Evolutionary conservation across 2,329 filamentous ascomycete species (phyloP), one percentile per base, ranked within the genome.

Genomic region (Ophiocordyceps camponoti-floridani): DNA sequence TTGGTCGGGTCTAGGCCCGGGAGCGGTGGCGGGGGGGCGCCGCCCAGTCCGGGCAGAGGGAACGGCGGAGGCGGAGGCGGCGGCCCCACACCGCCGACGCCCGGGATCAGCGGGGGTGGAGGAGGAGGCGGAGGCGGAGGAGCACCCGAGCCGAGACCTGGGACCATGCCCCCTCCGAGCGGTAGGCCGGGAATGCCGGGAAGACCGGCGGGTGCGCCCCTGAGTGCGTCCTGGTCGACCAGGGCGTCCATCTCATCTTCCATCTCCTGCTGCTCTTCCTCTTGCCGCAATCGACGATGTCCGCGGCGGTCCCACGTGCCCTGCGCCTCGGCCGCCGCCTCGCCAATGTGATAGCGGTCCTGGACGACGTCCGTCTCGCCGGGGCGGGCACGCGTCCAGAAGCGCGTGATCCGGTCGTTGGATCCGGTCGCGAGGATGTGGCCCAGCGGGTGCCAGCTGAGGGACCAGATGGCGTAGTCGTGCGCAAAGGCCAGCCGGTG

Each of bases 361-460:
- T 88, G 87, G 62, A 85, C 75, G 53, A 83, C 82, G 44, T 82
- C 79, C n/a, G 72, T 75, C 52, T 95, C 89, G 43, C 91, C 91
- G 2, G 91, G 91, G 42, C 91, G 72, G 14, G 86, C 77, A 40
- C 91, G 80, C 4, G 88, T 87, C 91, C 91, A 98, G 67, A 98
- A 98, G 42, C 91, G 80, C 2, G 91, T 96, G 49, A 94, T 88
- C 38, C 91, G 82, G 60, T 98, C 91, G 60, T 98, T 96, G 11
- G 88, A 94, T 12, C 91, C 91, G 2, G 89, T 94, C 1, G 88
- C 88, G 8, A 98, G 74, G 50, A 98, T 89, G 57, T 98, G 91
- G 27, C 91, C 91, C 0, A 96, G 72, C 1, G 91, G 91, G 58
- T 98, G 91, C 88, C 91, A 98, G 65, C 95, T 88, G 43, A 98